Evolutionary conservation across 2,329 filamentous ascomycete species (phyloP).

Genomic region (Aspergillus proliferans): DNA sequence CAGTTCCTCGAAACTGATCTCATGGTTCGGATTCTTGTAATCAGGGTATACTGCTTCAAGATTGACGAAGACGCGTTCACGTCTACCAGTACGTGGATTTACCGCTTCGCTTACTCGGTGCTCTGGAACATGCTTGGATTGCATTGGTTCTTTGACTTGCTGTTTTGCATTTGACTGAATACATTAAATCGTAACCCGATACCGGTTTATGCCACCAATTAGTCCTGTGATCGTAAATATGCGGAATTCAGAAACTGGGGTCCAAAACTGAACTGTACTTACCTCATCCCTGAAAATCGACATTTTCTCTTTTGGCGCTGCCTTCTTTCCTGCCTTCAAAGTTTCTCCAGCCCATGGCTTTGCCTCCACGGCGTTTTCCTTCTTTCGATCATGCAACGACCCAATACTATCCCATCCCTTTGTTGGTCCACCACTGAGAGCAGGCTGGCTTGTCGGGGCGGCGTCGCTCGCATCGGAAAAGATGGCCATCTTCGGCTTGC

Average conservation of each 20-base stretch:
- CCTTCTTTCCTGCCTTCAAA: slow-evolving; percentile 78
- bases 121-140: slow-evolving; percentile 57
- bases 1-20: slow-evolving; percentile 88
- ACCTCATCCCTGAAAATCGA: slow-evolving; percentile 93
- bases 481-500: slow-evolving; percentile 77
- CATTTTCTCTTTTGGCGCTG: slow-evolving; percentile 72
- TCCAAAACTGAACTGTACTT: slow-evolving; percentile 48
- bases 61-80: slow-evolving; percentile 81
- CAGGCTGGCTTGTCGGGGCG: slow-evolving; percentile 51
- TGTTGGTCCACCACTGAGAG: slow-evolving; percentile 44
- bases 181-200: slow-evolving; percentile 42
- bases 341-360: slow-evolving; percentile 92
- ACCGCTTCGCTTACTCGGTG: slow-evolving; percentile 73
- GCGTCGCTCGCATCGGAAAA: slow-evolving; percentile 75
- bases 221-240: slow-evolving; percentile 96
- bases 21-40: slow-evolving; percentile 61
- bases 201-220: slow-evolving; percentile 57
- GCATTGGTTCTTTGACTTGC: slow-evolving; percentile 31
- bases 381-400: slow-evolving; percentile 78
- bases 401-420: slow-evolving; percentile 92
- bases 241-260: slow-evolving; percentile 42
- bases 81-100: slow-evolving; percentile 75
- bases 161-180: slow-evolving; percentile 45
- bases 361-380: slow-evolving; percentile 82
- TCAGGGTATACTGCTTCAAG: slow-evolving; percentile 80